Conservation (phyloP, 2,329 filamentous ascomycete genomes). For the Incumbomyces delicatus region DNA sequence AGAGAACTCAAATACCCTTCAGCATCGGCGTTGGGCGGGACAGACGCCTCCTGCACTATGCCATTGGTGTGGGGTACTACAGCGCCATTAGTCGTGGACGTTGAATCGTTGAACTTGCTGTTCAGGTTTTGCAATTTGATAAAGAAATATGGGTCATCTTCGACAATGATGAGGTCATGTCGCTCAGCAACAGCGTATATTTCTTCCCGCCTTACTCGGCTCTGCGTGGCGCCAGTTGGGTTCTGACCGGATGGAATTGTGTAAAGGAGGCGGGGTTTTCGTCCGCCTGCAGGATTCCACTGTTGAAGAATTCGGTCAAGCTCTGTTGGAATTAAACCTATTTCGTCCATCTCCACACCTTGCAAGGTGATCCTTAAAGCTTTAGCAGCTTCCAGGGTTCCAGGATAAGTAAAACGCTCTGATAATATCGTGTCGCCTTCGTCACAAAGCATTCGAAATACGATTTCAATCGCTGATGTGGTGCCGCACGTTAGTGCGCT, state of each 20-base stretch:
- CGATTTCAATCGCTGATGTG: slow-evolving; percentile 74
- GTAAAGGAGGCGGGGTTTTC: no score
- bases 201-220: slow-evolving; percentile 50
- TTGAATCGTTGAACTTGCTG: slow-evolving; percentile 31
- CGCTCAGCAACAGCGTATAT: slow-evolving; percentile 72
- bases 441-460: slow-evolving; percentile 59
- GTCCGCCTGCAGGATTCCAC: no score
- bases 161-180: slow-evolving; percentile 77
- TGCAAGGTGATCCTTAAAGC: no score
- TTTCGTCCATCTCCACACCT: no score
- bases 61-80: no score
- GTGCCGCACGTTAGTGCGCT: slow-evolving; percentile 73
- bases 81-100: background rate
- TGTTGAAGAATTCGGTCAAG: no score
- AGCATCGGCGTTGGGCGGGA: background rate
- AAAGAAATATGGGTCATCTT: slow-evolving; percentile 94
- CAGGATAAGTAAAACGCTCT: slow-evolving; percentile 84
- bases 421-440: slow-evolving; percentile 58
- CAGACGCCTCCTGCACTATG: no score
- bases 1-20: slow-evolving; percentile 61
- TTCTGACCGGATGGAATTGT: no score
- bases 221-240: background rate
- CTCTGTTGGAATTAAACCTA: no score
- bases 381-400: slow-evolving; percentile 45
- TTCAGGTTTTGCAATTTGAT: slow-evolving; percentile 67